Evolutionary conservation across 169 alveolate genomes (phyloP).

Genomic region (Hepatocystis sp.): DNA sequence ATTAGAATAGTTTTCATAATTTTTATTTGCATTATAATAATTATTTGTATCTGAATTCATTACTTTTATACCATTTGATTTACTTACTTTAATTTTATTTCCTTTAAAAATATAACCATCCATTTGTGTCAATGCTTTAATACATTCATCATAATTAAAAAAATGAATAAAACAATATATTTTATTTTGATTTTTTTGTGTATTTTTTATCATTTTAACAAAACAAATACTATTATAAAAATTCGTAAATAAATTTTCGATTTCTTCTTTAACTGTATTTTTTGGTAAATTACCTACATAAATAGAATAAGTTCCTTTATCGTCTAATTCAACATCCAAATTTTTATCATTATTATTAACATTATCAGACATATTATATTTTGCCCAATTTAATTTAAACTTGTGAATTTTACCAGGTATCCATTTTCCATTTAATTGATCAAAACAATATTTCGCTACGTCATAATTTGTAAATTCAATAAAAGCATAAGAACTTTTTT

Average conservation of each 20-base stretch:
- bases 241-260: conserved; percentile 31
- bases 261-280: conserved; percentile 70
- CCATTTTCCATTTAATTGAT: conserved; percentile 70
- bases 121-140: conserved; percentile 61
- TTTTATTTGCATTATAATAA: conserved; percentile 13
- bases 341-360: conserved; percentile 22
- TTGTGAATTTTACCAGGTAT: conserved; percentile 65
- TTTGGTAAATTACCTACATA: conserved; percentile 67
- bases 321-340: conserved; percentile 54
- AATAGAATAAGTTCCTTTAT: conserved; percentile 70
- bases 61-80: conserved; percentile 38
- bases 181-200: conserved; percentile 50
- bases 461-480: conserved; percentile 56
- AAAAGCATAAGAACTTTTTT: conserved; percentile 65
- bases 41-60: conserved; percentile 9
- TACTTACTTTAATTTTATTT: conserved; percentile 63
- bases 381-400: conserved; percentile 70
- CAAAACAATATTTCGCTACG: conserved; percentile 69
- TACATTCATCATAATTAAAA: conserved; percentile 65
- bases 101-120: conserved; percentile 65
- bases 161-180: conserved; percentile 68
- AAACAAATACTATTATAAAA: conserved; percentile 56
- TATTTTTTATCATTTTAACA: conserved; percentile 57
- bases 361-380: conserved; percentile 52
- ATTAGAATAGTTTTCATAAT: conserved; percentile 8